Evolutionary conservation across 2,329 filamentous ascomycete genomes (phyloP), one percentile per base, ranked within the genome.

Genomic region (Pseudogymnoascus sp.): DNA sequence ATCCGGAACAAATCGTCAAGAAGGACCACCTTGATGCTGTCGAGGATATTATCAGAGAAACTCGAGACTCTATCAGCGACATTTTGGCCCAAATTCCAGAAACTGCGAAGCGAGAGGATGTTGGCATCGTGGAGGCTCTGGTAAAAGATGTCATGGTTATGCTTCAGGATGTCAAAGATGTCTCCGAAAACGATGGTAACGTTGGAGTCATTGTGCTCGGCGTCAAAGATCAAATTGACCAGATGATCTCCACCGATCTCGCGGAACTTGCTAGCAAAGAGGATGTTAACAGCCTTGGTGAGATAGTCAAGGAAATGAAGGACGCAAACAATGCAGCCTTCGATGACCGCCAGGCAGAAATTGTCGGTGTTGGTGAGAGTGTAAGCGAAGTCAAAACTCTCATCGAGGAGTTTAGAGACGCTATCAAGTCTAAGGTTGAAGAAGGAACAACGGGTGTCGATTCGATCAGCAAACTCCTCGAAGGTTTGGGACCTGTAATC

Each of bases 171-270:
- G 81, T 88, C 69, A 87, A 68, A 69, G 79, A 63, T 74, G 81
- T 93, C 24, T 88, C 86, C 58, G 96, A 96, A 76, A 84, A 85
- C 0, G 90, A 97, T 67, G 89, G 94, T 65, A 84, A 89, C 1
- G 83, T 97, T 6, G 89, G 91, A 65, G 81, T 90, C 0, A 81
- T 93, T 41, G 89, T 92, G 33, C 83, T 89, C n/a, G 92, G 96
- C 65, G 86, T 95, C 73, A 96, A 95, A 75, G 79, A 82, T 4
- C 84, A 87, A 29, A 79, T 97, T 7, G 88, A 92, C 47, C 85
- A 88, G 61, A 82, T 94, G 69, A 80, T 85, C 35, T 80, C 88
- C 60, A 84, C 88, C 0, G 87, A 94, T 68, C 78, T 89, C 5
- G 86, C 87, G 1, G 79, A 81, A 0, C 75, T 96, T 3, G 84